phyloP scores from a whole-genome alignment of 2,329 filamentous ascomycete species.

The Trichoderma sp. region DNA sequence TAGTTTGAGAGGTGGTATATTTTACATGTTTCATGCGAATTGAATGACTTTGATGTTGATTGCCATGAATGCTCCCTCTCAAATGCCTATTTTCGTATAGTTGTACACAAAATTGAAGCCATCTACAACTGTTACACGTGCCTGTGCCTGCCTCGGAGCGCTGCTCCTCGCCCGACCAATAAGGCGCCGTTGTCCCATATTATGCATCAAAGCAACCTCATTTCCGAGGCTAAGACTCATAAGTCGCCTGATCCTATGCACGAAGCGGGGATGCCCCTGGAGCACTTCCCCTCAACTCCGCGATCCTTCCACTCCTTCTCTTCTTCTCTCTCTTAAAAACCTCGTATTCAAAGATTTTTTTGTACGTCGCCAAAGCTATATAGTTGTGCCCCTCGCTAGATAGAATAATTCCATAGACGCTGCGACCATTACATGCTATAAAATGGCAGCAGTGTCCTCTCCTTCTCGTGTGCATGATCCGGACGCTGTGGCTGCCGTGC shows the following conservation, averaged over 20 bases:
- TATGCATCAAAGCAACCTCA: constrained; percentile 23
- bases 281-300: constrained; percentile 17
- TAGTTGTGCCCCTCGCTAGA: constrained; percentile 2
- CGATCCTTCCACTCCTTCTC: neutral
- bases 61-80: neutral
- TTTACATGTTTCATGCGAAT: neutral
- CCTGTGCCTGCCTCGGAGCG: neutral
- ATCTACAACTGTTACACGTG: neutral
- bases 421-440: constrained; percentile 41
- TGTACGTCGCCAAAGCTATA: neutral
- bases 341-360: neutral
- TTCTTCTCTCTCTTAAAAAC: neutral
- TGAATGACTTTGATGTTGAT: neutral
- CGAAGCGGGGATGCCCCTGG: constrained; percentile 16
- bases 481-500: constrained; percentile 28
- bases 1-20: neutral
- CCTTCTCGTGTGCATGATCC: neutral
- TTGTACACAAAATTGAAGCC: neutral
- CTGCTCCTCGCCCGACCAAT: constrained; percentile 9
- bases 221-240: constrained; percentile 19
- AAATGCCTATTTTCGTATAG: neutral
- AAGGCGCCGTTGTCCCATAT: neutral
- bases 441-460: constrained; percentile 37
- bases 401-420: constrained; percentile 29
- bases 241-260: neutral